Base-by-base conservation (phyloP, 1,284 basidiomycete species). In the Coriolopsis trogii region DNA sequence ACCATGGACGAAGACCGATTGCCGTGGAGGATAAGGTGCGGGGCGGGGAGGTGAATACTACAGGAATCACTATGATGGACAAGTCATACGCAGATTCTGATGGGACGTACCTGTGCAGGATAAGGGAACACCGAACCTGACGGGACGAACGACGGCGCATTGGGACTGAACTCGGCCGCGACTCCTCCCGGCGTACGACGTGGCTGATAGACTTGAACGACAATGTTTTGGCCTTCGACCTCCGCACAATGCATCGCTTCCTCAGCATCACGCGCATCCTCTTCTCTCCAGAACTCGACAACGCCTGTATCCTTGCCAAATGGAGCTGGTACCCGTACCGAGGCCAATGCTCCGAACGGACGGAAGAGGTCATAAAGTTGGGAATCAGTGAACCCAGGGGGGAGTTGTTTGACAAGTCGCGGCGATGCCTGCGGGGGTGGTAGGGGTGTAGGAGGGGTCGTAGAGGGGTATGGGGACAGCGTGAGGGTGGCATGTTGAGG, bases 221-320 rank as follows among this genome's bases (percentile, higher is more conserved):
- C 84, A 54, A 92, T 92, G 62, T 89, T 91, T 63, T 85, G 81
- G 9, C 88, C 89, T 38, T 87, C 86, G 6, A 92, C 75, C 41
- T 92, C 89, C 16, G 84, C 80, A 60, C 87, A 92, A 67, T 92
- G 89, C 79, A 93, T 77, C 2, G 84, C 84, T 41, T 84, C 81
- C 64, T 94, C 91, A 2, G 90, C 90, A 18, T 77, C 71, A 16
- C 80, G 78, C 4, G 91, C 92, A 66, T 95, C 92, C 38, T 91
- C 89, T 68, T 94, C 91, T 59, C 85, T 82, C 90, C 90, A 95
- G 68, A 91, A 95, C 67, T 94, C 90, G 44, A 94, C 79, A 49
- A 91, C 77, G 44, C 85, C 91, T 0, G 82, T 87, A 65, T 87
- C 87, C 41, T 78, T 76, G 34, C 86, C 85, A 64, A 89, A 83